Conservation (phyloP, 1,284 basidiomycete genomes). For the Tranzscheliella williamsii region DNA sequence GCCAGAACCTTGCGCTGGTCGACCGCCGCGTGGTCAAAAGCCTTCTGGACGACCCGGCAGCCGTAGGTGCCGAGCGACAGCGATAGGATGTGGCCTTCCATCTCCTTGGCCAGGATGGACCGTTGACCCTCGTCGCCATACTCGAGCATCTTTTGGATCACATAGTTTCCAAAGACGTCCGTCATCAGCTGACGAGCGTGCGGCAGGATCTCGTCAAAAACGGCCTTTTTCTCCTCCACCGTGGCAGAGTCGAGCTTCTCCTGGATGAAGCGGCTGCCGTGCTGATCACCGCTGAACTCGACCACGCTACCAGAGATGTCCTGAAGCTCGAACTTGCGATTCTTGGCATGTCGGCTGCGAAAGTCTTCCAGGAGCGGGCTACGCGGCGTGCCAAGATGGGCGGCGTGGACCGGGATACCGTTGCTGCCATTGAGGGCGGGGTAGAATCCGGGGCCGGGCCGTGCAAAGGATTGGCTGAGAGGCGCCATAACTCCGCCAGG, state of each 20-base stretch:
- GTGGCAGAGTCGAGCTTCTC: constrained; percentile 66
- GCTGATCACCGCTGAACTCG: constrained; percentile 93
- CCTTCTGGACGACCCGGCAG: constrained; percentile 68
- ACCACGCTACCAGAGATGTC: constrained; percentile 84
- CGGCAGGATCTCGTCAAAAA: constrained; percentile 91
- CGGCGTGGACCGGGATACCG: not conserved
- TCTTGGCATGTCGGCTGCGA: constrained; percentile 36
- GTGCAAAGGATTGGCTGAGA: constrained; percentile 11
- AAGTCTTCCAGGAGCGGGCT: constrained; percentile 51
- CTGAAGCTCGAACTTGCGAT: constrained; percentile 63
- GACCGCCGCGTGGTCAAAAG: constrained; percentile 66
- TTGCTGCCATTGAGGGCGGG: constrained; percentile 1
- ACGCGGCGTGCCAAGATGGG: constrained; percentile 5
- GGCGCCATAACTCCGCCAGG: constrained; percentile 35
- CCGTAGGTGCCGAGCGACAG: constrained; percentile 94
- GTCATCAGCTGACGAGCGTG: constrained; percentile 79
- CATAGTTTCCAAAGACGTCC: constrained; percentile 95
- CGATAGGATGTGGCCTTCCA: constrained; percentile 78
- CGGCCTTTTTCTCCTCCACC: constrained; percentile 66
- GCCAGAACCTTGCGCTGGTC: constrained; percentile 36
- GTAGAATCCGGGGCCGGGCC: constrained; percentile 12
- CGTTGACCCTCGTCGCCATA: constrained; percentile 73
- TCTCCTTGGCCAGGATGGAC: constrained; percentile 71
- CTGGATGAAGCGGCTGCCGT: constrained; percentile 70
- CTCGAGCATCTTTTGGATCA: constrained; percentile 93